Base-by-base conservation (phyloP, 352 stramenopile genomes). In the Phytophthora nicotianae region DNA sequence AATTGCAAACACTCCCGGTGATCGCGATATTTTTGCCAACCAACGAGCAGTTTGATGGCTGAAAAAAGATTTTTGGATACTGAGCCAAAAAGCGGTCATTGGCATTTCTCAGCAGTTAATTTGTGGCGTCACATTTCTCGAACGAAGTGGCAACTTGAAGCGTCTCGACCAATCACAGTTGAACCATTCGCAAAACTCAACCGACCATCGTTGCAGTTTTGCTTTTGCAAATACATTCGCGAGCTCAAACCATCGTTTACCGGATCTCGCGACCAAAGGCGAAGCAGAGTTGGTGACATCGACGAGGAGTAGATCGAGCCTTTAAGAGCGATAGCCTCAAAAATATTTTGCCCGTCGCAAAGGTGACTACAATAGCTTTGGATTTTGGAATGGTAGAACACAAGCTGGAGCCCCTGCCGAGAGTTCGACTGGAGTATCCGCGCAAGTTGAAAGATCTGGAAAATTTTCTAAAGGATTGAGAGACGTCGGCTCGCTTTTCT, bases 371-470 rank as follows among this genome's bases (percentile, higher is more conserved):
- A 40, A 57, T 38, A 21, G 40, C 43, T 17, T 37, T 43, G 14
- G 27, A 32, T 13, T 55, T 27, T 8, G 26, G 52, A 32, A 47
- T 26, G 7, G n/a, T 26, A 37, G 45, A 43, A 20, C 6, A n/a
- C 27, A 55, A 53, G 24, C 10, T 43, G 10, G 32, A 65, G 17
- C 3, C 4, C 11, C 16, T n/a, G 16, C 38, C 58, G 4, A 50
- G 24, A 10, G 5, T 68, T 9, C 49, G 60, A 32, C n/a, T 91
- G 21, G 62, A 83, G 51, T 86, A 87, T 43, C 79, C 74, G n/a
- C 68, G 65, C 16, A 72, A 77, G 14, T 58, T 89, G 45, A 84
- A 81, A 46, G 41, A 54, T 19, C 26, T 86, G 52, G 64, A 89
- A 47, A 66, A n/a, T n/a, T n/a, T n/a, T n/a, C 27, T 53, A 9